phyloP scores from a whole-genome alignment of 257 asterid species.

The Forsythia suspensa region DNA sequence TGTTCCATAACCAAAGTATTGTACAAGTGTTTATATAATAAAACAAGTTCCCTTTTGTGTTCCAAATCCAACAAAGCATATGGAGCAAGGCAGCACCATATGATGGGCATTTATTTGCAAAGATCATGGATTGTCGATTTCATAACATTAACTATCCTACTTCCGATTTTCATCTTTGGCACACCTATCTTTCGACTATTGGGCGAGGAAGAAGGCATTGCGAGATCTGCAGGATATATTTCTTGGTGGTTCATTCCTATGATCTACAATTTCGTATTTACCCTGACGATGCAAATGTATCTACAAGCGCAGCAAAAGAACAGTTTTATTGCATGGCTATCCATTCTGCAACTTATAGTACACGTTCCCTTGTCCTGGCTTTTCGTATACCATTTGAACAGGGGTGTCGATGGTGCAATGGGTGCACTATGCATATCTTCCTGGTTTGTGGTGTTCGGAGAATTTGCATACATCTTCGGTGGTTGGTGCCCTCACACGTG shows the following conservation, averaged over 20 bases:
- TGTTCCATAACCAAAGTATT: too few species aligned
- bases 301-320: constrained; percentile 36
- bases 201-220: neutral
- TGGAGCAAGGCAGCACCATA: constrained; percentile 42
- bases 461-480: constrained; percentile 31
- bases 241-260: constrained; percentile 29
- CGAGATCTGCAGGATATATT: constrained; percentile 25
- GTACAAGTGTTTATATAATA: too few species aligned
- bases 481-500: constrained; percentile 63
- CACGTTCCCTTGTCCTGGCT: constrained; percentile 27
- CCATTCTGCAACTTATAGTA: constrained; percentile 14
- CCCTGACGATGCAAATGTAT: constrained; percentile 33
- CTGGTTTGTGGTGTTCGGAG: constrained; percentile 35
- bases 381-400: constrained; percentile 17
- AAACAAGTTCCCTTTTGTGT: too few species aligned
- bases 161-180: constrained; percentile 46
- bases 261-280: constrained; percentile 16
- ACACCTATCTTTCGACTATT: constrained; percentile 36
- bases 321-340: constrained; percentile 23
- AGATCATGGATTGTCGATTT: constrained; percentile 47
- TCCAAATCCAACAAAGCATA: constrained; percentile 29
- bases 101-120: constrained; percentile 58
- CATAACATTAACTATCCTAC: constrained; percentile 27
- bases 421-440: constrained; percentile 25
- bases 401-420: constrained; percentile 25